Conservation (phyloP, 2,329 filamentous ascomycete species). For the Neocatenulostroma microsporum region DNA sequence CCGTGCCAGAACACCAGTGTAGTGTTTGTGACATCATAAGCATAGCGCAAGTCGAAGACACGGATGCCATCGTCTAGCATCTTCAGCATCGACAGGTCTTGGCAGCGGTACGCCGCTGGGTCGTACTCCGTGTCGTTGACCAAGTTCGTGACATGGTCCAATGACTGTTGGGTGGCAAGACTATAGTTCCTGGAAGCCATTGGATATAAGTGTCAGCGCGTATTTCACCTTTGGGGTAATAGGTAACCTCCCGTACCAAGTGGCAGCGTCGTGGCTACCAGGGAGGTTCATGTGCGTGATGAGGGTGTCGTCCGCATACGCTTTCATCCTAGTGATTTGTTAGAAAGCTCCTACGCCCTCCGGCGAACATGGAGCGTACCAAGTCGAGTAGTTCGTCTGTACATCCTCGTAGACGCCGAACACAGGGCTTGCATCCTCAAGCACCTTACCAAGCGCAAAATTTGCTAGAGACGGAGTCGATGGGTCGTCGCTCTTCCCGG, state of each 20-base stretch:
- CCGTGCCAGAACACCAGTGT: conserved; percentile 45
- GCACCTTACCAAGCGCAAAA: conserved; percentile 37
- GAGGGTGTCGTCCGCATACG: conserved; percentile 35
- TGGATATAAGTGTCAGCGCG: no score
- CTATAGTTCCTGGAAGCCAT: conserved; percentile 50
- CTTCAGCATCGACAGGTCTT: conserved; percentile 31
- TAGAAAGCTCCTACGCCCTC: not conserved
- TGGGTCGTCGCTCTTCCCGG: not conserved
- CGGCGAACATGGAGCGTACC: not conserved
- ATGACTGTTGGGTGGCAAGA: conserved; percentile 33
- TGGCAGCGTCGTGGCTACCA: conserved; percentile 44
- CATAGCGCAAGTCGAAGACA: conserved; percentile 46
- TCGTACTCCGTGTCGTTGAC: conserved; percentile 30
- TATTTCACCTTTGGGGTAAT: no score
- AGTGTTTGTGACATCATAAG: conserved; percentile 39
- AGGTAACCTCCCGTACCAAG: no score
- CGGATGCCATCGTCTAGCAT: conserved; percentile 43
- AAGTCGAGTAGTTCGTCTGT: conserved; percentile 5
- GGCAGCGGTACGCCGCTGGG: conserved; percentile 37
- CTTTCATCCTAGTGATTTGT: conserved; percentile 38
- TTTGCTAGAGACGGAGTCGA: conserved; percentile 20
- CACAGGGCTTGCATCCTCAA: conserved; percentile 36
- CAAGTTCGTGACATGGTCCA: conserved; percentile 35
- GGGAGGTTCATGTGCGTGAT: conserved; percentile 34
- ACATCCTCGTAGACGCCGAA: conserved; percentile 32